A percentile compares a stretch with the other conserved stretches of the same genome.
These are phyloP conservation scores for Pythium folliculosum DNA, from an alignment of 352 stramenopile species.

Conservation along the genomic window DNA sequence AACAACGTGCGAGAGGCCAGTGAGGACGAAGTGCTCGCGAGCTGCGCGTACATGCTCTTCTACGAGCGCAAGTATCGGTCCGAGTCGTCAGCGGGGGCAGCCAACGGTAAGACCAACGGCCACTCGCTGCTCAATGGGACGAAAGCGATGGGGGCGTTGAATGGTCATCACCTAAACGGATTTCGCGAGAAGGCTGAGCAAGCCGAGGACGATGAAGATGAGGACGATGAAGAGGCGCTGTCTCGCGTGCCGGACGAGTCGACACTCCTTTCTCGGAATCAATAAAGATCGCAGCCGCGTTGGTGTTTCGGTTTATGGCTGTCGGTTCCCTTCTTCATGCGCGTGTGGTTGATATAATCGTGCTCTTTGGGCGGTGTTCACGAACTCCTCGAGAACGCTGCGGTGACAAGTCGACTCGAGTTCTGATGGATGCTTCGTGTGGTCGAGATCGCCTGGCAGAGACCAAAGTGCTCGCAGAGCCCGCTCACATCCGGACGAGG, in stretches of 20 bases:
- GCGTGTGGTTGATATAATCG: not conserved
- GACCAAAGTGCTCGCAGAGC: too few species aligned
- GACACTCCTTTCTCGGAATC: not conserved
- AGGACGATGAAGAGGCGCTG: conserved; percentile 26
- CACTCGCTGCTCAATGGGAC: not conserved
- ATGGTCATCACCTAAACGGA: conserved; percentile 16
- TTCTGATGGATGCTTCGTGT: not conserved
- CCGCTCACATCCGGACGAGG: too few species aligned
- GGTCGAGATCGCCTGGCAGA: not conserved
- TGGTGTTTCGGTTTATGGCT: too few species aligned
- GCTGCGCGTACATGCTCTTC: conserved; percentile 91
- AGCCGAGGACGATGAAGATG: conserved; percentile 7
- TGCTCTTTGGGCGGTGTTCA: not conserved
- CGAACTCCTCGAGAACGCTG: not conserved
- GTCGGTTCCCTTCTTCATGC: not conserved
- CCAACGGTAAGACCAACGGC: conserved; percentile 5
- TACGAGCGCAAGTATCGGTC: conserved; percentile 77
- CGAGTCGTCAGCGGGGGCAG: not conserved
- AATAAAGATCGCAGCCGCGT: conserved; percentile 1
- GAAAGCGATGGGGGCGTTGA: conserved; percentile 1
- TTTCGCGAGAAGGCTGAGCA: conserved; percentile 40
- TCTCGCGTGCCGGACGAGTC: conserved; percentile 26
- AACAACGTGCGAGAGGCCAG: conserved; percentile 63
- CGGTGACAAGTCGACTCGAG: not conserved
- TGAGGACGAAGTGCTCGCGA: conserved; percentile 62